These are phyloP conservation scores for Sanghuangporus sanghuang DNA, from an alignment of 1,284 basidiomycete genomes.

Conservation along the genomic window DNA sequence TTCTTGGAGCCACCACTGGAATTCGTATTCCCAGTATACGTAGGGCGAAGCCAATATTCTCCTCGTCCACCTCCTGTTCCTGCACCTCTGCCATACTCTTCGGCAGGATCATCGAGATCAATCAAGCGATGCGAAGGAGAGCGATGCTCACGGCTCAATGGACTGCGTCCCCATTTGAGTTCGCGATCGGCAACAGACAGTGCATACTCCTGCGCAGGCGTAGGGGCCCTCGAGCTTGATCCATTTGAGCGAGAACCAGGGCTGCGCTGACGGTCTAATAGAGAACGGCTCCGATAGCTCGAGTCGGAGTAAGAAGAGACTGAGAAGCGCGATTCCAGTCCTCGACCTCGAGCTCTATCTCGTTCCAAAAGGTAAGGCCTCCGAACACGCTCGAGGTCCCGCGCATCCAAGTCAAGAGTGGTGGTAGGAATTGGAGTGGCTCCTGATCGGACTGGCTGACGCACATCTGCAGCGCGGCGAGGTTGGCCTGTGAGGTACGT, in stretches of 20 bases:
- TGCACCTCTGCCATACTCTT: constrained; percentile 18
- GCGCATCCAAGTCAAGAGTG: constrained; percentile 41
- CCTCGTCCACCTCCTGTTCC: constrained; percentile 20
- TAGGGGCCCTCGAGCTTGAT: constrained; percentile 25
- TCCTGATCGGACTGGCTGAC: constrained; percentile 54
- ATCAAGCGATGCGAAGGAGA: not conserved
- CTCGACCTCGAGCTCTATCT: not conserved
- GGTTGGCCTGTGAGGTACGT: constrained; percentile 62
- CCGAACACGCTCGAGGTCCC: constrained; percentile 8
- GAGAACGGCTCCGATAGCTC: constrained; percentile 28
- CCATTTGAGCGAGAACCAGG: constrained; percentile 18
- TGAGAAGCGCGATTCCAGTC: constrained; percentile 3
- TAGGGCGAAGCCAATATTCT: constrained; percentile 30
- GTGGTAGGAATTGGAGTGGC: constrained; percentile 32
- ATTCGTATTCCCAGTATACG: constrained; percentile 26
- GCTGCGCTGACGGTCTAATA: constrained; percentile 4
- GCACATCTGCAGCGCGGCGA: constrained; percentile 53
- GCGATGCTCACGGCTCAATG: not conserved
- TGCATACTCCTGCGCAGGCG: constrained; percentile 59
- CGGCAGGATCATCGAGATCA: constrained; percentile 13
- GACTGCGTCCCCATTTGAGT: constrained; percentile 1
- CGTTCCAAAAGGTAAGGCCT: not conserved
- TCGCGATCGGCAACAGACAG: constrained; percentile 31
- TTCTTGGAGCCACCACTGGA: constrained; percentile 27
- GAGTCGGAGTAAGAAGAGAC: constrained; percentile 13